Evolutionary conservation across 441 rosid genomes (phyloP).

Genomic region (Cnidoscolus chayamansa): DNA sequence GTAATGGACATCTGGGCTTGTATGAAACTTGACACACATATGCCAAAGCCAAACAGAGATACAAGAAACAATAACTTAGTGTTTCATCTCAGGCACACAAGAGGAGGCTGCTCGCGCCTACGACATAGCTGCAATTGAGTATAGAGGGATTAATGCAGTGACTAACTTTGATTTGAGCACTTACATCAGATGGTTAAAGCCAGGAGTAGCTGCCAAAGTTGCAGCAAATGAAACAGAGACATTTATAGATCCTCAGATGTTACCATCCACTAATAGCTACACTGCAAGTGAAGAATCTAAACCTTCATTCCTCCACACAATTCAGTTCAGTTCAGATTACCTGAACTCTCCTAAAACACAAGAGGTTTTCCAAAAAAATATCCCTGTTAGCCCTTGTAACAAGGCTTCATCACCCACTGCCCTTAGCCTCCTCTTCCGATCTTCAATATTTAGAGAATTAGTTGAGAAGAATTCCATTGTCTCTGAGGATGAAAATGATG

Average conservation of each 20-base stretch:
- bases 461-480: constrained; percentile 47
- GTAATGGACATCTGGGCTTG: not conserved
- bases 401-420: constrained; percentile 50
- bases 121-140: constrained; percentile 70
- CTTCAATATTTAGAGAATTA: constrained; percentile 48
- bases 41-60: not conserved
- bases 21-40: not conserved
- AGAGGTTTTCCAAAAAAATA: constrained; percentile 28
- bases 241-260: constrained; percentile 24
- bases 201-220: constrained; percentile 30
- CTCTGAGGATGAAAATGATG: constrained; percentile 39
- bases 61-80: not conserved
- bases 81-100: constrained; percentile 47
- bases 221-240: constrained; percentile 26
- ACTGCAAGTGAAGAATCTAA: constrained; percentile 34
- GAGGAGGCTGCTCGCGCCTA: constrained; percentile 81
- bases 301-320: constrained; percentile 23
- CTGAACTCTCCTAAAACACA: constrained; percentile 27
- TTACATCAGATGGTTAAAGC: constrained; percentile 58
- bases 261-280: constrained; percentile 22
- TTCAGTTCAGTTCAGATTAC: constrained; percentile 30
- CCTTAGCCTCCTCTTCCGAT: constrained; percentile 54
- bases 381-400: constrained; percentile 22
- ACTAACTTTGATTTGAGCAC: constrained; percentile 60
- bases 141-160: constrained; percentile 67